Conservation (phyloP, 495 filamentous ascomycete species). For the Hyaloscypha finlandica region DNA sequence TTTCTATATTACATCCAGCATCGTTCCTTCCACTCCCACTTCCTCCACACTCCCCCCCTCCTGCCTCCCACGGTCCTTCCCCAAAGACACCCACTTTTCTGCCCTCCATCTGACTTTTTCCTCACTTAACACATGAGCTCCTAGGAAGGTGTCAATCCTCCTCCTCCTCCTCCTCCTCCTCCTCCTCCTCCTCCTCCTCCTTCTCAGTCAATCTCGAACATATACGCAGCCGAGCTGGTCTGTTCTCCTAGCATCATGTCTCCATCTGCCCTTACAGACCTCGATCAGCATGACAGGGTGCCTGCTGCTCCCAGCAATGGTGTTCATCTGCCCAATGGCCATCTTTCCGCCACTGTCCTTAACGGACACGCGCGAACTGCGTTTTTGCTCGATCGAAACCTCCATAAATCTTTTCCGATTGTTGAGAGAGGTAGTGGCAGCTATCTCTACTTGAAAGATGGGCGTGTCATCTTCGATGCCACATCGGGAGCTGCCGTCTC, state of each 20-base stretch:
- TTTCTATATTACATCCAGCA: not conserved
- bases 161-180: not conserved
- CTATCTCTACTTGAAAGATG: slow-evolving; percentile 49
- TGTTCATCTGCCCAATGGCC: not conserved
- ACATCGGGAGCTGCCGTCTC: slow-evolving; percentile 57
- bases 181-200: too few relatives aligned
- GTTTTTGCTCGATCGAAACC: slow-evolving; percentile 26
- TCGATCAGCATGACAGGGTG: not conserved
- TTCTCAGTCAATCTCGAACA: not conserved
- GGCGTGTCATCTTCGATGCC: slow-evolving; percentile 64
- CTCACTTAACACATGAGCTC: not conserved
- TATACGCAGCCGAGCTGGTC: not conserved
- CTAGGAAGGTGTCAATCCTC: not conserved
- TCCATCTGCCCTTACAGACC: slow-evolving; percentile 20
- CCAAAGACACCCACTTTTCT: not conserved
- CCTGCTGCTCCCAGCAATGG: not conserved
- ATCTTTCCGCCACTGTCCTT: not conserved
- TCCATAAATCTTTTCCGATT: slow-evolving; percentile 28
- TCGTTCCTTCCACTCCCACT: not conserved
- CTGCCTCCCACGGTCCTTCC: not conserved
- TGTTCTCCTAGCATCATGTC: slow-evolving; percentile 15
- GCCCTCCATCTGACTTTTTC: not conserved
- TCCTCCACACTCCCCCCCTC: not conserved
- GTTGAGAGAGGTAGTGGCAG: slow-evolving; percentile 28
- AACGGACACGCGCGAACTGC: not conserved